Evolutionary conservation across 1,284 basidiomycete species (phyloP).

Genomic region (Sphagnurus paluster): DNA sequence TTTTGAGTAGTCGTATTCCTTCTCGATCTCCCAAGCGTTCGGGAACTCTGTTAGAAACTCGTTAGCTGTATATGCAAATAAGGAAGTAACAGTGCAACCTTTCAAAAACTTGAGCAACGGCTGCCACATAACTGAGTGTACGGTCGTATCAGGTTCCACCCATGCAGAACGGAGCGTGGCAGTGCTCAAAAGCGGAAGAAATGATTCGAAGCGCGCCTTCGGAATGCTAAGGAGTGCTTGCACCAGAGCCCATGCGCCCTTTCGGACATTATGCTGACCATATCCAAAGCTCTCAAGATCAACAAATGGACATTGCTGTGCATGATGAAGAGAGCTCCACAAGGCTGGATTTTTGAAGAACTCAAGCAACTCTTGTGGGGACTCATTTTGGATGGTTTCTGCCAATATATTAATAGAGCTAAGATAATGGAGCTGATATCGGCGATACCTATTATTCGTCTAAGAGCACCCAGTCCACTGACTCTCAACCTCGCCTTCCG

Average conservation of each 20-base stretch:
- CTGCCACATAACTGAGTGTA: slow-evolving; percentile 69
- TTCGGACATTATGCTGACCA: slow-evolving; percentile 67
- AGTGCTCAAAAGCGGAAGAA: slow-evolving; percentile 50
- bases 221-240: slow-evolving; percentile 40
- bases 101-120: slow-evolving; percentile 72
- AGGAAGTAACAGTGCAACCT: slow-evolving; percentile 39
- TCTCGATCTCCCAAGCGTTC: slow-evolving; percentile 58
- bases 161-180: slow-evolving; percentile 75
- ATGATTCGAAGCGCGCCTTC: slow-evolving; percentile 39
- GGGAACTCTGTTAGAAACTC: slow-evolving; percentile 50
- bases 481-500: slow-evolving; percentile 70
- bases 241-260: slow-evolving; percentile 58
- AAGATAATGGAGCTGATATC: slow-evolving; percentile 9
- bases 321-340: slow-evolving; percentile 60
- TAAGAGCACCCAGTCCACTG: slow-evolving; percentile 69
- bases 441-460: slow-evolving; percentile 59
- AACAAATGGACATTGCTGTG: slow-evolving; percentile 44
- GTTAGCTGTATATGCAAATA: neutral
- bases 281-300: slow-evolving; percentile 53
- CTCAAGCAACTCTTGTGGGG: slow-evolving; percentile 29
- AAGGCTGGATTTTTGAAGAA: slow-evolving; percentile 54
- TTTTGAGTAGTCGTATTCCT: slow-evolving; percentile 25
- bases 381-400: slow-evolving; percentile 21
- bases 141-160: slow-evolving; percentile 69
- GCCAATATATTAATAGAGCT: slow-evolving; percentile 4